Base-by-base conservation (phyloP, 2,329 filamentous ascomycete genomes). In the Sordariomycetes sp. region DNA sequence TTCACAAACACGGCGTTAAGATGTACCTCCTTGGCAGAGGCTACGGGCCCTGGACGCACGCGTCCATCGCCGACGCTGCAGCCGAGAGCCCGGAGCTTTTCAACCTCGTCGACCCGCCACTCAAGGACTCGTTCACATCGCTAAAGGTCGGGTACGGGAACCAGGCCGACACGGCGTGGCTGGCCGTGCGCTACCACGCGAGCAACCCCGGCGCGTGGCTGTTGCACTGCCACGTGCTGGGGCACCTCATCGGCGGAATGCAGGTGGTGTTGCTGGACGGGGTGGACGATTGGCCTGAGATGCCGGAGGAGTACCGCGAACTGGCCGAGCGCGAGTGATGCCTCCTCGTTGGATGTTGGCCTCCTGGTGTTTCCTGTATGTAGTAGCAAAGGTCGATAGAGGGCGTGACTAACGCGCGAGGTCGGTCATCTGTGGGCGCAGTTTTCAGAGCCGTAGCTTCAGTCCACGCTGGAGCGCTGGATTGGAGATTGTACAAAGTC, bases 1-100 rank as follows among this genome's bases (percentile, higher is more conserved):
- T 86, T 55, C 82, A 86, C 72, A 84, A 84, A 69, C 82, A 86
- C 67, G 76, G 77, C 53, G 80, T 77, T 62, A 82, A 81, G 64
- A 80, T 78, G 68, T 84, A 74, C 62, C 67, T 76, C 22, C 73
- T 86, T 36, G 82, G 82, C 1, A 59, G 67, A 0, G 82, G 80
- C 1, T 62, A 61, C 0, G 79, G 79, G 0, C 57, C 61, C 1
- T 86, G 79, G 64, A 73, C 69, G 13, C 85, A 77, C 72, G 65
- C 64, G 2, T 74, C 72, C 1, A 76, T 84, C 0, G 76, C 72
- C 0, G 77, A 82, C 57, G 82, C 82, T 0, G 68, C 72, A 1
- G 62, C 66, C 12, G 70, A 71, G 15, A 66, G 70, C 0, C 79
- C 80, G 0, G 67, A 71, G 22, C 69, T 64, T 20, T 84, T 85